These are phyloP conservation scores for Colletotrichum melonis DNA, from an alignment of 2,329 filamentous ascomycete species.

Conservation along the genomic window DNA sequence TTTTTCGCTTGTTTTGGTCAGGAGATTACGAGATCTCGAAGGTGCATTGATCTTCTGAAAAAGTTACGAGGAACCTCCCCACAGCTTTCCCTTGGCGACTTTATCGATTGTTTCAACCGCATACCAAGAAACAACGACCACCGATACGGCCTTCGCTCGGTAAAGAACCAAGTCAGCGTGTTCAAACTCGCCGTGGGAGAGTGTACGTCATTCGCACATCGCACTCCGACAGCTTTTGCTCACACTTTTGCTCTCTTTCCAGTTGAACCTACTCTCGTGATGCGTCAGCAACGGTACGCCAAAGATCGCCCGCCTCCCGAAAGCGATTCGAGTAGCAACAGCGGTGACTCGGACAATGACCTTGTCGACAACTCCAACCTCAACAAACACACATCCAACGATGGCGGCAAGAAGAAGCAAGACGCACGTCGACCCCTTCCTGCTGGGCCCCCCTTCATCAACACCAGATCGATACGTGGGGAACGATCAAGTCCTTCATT, in stretches of 20 bases:
- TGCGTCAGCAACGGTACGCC: neutral
- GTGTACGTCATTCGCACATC: neutral
- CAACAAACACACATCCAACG: neutral
- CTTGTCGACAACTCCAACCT: neutral
- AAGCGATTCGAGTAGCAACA: neutral
- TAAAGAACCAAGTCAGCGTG: neutral
- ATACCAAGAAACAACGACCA: neutral
- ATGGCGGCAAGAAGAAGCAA: neutral
- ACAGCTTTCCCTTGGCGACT: neutral
- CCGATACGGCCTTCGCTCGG: neutral
- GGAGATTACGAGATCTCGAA: neutral
- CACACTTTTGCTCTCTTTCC: neutral
- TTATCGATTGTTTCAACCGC: neutral
- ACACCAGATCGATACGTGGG: neutral
- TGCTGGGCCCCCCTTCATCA: neutral
- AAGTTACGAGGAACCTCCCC: neutral
- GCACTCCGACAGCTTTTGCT: neutral
- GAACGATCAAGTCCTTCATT: no score
- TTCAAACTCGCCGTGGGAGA: neutral
- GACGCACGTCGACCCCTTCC: neutral
- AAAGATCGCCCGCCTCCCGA: neutral
- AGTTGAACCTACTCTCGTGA: neutral
- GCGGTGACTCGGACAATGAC: neutral
- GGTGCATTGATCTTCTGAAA: neutral
- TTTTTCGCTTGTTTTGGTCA: neutral